Evolutionary conservation across 768 basidiomycete species (phyloP).

Genomic region (Termitomyces sp.): DNA sequence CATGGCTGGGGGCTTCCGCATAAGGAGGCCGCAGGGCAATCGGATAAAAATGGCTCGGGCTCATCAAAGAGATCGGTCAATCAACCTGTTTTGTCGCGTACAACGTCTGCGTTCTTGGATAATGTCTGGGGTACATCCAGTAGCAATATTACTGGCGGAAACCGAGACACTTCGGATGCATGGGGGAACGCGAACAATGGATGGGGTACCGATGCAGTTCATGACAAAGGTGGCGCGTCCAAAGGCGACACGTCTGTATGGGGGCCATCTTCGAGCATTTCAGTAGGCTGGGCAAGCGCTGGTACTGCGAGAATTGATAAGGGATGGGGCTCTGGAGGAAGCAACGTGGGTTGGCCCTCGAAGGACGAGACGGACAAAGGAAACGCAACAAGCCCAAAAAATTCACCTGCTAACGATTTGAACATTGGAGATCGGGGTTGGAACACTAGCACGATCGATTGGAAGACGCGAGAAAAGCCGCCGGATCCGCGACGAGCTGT

Average conservation of each 20-base stretch:
- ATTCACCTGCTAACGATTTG: not conserved
- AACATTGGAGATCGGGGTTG: not conserved
- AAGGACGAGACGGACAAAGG: not conserved
- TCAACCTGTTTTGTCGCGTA: not conserved
- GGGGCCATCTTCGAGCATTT: not conserved
- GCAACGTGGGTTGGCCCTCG: not conserved
- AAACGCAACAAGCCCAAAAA: not conserved
- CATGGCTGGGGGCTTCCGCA: conserved; percentile 2
- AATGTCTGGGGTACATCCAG: not conserved
- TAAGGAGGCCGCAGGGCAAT: not conserved
- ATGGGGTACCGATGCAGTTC: not conserved
- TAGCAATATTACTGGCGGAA: not conserved
- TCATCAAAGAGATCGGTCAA: not conserved
- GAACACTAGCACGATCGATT: not conserved
- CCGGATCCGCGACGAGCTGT: not conserved
- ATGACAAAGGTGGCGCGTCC: not conserved
- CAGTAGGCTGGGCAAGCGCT: conserved; percentile 1
- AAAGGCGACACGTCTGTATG: not conserved
- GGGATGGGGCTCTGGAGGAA: not conserved
- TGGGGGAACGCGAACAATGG: not conserved
- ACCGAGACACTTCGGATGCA: not conserved
- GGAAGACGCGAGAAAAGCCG: conserved; percentile 1
- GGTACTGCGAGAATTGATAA: not conserved
- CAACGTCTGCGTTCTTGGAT: not conserved
- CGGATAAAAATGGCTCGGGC: conserved; percentile 1